These are phyloP conservation scores for Penicillium sp. DNA, from an alignment of 2,329 filamentous ascomycete genomes.

Conservation along the genomic window DNA sequence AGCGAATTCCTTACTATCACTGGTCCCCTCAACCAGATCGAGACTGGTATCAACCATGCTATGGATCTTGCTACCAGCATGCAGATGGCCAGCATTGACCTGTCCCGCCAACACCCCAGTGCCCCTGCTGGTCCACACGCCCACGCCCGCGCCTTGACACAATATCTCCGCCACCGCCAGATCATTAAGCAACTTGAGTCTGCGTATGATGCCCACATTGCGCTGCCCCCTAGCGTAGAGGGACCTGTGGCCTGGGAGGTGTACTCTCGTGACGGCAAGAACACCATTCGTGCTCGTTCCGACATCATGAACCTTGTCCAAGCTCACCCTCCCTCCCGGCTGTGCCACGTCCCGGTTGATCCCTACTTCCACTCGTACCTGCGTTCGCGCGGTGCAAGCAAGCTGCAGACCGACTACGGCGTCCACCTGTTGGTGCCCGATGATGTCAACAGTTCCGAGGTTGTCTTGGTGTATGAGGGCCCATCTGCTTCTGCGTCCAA, in stretches of 20 bases:
- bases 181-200: conserved; percentile 83
- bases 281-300: conserved; percentile 57
- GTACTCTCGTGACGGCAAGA: conserved; percentile 85
- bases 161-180: conserved; percentile 81
- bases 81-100: conserved; percentile 81
- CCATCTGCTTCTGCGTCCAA: conserved; percentile 46
- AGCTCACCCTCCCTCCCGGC: conserved; percentile 51
- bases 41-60: conserved; percentile 76
- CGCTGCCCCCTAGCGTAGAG: conserved; percentile 69
- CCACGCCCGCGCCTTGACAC: conserved; percentile 84
- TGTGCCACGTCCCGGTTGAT: conserved; percentile 51
- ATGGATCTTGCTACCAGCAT: conserved; percentile 88
- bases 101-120: conserved; percentile 76
- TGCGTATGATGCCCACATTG: conserved; percentile 82
- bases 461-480: conserved; percentile 58
- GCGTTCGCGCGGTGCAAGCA: conserved; percentile 42
- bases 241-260: conserved; percentile 82
- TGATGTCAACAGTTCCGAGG: conserved; percentile 46
- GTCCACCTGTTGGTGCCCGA: conserved; percentile 56
- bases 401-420: conserved; percentile 49
- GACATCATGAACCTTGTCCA: conserved; percentile 55
- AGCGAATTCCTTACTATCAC: conserved; percentile 84
- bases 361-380: conserved; percentile 56
- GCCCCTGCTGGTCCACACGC: conserved; percentile 72
- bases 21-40: conserved; percentile 74